A percentile compares a stretch with the other conserved stretches of the same genome.
Conservation (phyloP, 139 green algal genomes). For the Chlamydomonas urium region DNA sequence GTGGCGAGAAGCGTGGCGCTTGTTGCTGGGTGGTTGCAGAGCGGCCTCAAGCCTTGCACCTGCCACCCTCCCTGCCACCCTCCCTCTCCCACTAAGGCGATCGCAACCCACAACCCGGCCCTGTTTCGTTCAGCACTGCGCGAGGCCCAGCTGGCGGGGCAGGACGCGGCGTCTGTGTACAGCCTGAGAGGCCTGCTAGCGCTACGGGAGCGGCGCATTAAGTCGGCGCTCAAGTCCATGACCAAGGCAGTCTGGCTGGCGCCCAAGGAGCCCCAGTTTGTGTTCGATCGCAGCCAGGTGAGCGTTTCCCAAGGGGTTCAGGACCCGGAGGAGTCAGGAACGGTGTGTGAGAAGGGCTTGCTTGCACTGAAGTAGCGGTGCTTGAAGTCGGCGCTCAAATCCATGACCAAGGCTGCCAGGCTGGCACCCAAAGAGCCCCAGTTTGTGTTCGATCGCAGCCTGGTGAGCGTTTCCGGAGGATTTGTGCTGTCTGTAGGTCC, state of each 20-base stretch:
- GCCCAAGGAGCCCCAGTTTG: constrained; percentile 14
- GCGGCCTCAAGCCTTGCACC: background rate
- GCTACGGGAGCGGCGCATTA: constrained; percentile 19
- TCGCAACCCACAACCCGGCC: constrained; percentile 26
- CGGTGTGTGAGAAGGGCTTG: constrained; percentile 28
- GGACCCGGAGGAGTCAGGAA: too few relatives aligned
- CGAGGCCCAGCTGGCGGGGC: background rate
- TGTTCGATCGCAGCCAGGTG: constrained; percentile 13
- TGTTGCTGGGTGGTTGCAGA: background rate
- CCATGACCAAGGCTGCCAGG: constrained; percentile 12
- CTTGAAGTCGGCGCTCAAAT: constrained; percentile 13
- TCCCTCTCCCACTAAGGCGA: constrained; percentile 4
- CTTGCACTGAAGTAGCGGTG: constrained; percentile 26
- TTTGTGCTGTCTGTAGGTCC: too few relatives aligned
- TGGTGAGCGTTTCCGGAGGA: too few relatives aligned
- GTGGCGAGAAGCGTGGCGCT: too few relatives aligned
- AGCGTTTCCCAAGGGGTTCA: too few relatives aligned
- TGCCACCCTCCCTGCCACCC: background rate
- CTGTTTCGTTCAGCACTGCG: constrained; percentile 23
- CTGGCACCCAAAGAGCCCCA: constrained; percentile 12
- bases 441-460: constrained; percentile 13
- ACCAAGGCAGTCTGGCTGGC: constrained; percentile 5
- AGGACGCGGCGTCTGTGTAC: constrained; percentile 38
- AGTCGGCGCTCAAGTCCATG: constrained; percentile 18
- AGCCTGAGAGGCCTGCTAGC: constrained; percentile 35